Base-by-base conservation (phyloP, 176 grass and related monocot species). In the Triticum dicoccoides region DNA sequence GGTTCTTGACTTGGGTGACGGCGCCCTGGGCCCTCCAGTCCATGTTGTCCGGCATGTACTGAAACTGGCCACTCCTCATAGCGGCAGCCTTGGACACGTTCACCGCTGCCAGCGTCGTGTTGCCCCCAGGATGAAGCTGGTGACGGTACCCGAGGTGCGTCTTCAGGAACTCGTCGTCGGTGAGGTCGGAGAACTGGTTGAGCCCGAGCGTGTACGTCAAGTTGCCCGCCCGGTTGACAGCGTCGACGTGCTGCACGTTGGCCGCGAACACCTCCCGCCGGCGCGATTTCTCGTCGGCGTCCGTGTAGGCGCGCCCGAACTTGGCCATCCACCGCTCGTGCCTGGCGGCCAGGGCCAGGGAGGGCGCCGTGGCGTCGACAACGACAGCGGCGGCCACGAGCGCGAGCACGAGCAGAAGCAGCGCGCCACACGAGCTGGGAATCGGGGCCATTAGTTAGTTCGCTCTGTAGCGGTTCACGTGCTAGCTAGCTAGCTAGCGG, bases 241-340 rank as follows among this genome's bases (percentile, higher is more conserved):
- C 82, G 18, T 84, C 87, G 12, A 92, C 78, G 27, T 89, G 86
- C 80, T 62, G 71, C 3, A 56, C 45, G 51, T 92, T 89, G 68
- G 65, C 58, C 59, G 78, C 80, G 38, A 92, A 89, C 4, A 92
- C 78, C 78, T 87, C 74, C 64, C 69, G 78, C 38, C 87, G 38
- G 8, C 21, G 84, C 33, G 12, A 24, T 66, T 86, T 89, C 83
- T 92, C 90, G 7, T 41, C 80, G 0, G 79, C 87, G 85, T 89
- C 79, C 14, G 78, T 80, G 56, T 92, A 92, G 0, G 59, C 66
- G 21, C 80, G 90, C 13, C 87, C 90, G 65, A 86, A 66, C 72
- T 65, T 37, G 37, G 45, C 74, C 90, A 92, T 92, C 87, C 87
- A 92, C 70, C 65, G 75, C 74, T 92, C 73, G 64, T 92, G 83